Conservation (phyloP, 2,329 filamentous ascomycete species). For the Aspergillus eucalypticola region DNA sequence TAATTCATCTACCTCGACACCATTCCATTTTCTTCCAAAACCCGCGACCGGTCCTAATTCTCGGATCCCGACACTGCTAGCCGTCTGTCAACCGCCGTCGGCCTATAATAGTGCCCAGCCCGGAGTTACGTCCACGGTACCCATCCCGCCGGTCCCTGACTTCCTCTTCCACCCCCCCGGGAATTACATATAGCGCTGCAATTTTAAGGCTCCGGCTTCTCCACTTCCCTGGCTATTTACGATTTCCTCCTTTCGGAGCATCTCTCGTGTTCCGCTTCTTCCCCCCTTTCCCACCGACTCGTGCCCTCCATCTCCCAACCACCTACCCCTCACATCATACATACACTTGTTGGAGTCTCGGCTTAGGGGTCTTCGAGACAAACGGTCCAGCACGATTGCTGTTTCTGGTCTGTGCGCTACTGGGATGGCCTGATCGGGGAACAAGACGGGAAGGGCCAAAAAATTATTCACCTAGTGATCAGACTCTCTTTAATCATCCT, state of each 20-base stretch:
- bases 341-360: constrained; percentile 6
- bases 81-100: constrained; percentile 3
- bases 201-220: constrained; percentile 12
- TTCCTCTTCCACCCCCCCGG: constrained; percentile 10
- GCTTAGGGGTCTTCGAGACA: constrained; percentile 7
- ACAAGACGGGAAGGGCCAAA: neutral
- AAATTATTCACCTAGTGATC: constrained; percentile 12
- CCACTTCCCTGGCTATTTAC: constrained; percentile 34
- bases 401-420: constrained; percentile 11
- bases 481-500: constrained; percentile 17
- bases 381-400: constrained; percentile 12
- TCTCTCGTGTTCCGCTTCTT: constrained; percentile 11
- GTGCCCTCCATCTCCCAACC: constrained; percentile 8
- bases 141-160: constrained; percentile 16
- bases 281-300: constrained; percentile 18
- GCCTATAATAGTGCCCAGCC: constrained; percentile 8
- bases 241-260: constrained; percentile 35
- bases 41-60: neutral
- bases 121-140: constrained; percentile 24
- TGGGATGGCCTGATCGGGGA: constrained; percentile 36
- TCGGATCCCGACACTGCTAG: neutral
- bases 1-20: neutral
- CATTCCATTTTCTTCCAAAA: neutral
- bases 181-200: constrained; percentile 20
- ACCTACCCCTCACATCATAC: constrained; percentile 18